Base-by-base conservation (phyloP, 257 asterid genomes). In the Phtheirospermum japonicum region DNA sequence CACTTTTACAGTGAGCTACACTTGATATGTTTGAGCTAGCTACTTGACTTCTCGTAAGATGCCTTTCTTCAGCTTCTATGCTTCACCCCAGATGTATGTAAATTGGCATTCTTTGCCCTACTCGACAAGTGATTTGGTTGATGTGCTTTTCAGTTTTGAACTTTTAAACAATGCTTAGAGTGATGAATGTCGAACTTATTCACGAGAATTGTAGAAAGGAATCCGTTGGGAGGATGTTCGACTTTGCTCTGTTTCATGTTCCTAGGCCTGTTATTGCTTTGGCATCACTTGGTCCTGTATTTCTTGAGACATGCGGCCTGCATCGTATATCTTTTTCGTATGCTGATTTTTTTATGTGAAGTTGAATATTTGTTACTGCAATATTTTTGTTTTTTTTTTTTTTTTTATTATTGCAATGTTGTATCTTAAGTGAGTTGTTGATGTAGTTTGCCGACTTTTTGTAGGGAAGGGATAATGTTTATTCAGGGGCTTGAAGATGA, bases 401-500 rank as follows among this genome's bases (percentile, higher is more conserved):
- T 7, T 9, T 51, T 40, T 18, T 54, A 17, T 3, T 16, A 5
- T 67, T 57, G 19, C 45, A 42, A 3, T 43, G 28, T 65, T 34
- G 32, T 36, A 36, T 23, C 34, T 19, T 45, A 32, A 66, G 52
- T 54, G 65, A 59, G 36, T 28, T 48, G 30, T 23, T 74, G 46
- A 78, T 54, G 43, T 50, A 28, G 54, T 34, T 61, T 63, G 34
- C 19, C 20, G n/a, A 46, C 14, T 18, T 70, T 66, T 67, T 65
- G 54, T 80, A 93, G 99, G 78, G 97, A 93, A 77, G 99, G 99
- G 63, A 80, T 93, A 95, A 80, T 89, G 97, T 93, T 93, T 78
- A 93, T 93, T 77, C 99, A 89, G 86, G 99, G 89, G 85, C 96
- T 93, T 76, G 99, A 93, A 79, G 99, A 93, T 80, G 99, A 93